These are phyloP conservation scores for Apiospora rasikravindrae DNA, from an alignment of 2,329 filamentous ascomycete species.

Conservation along the genomic window DNA sequence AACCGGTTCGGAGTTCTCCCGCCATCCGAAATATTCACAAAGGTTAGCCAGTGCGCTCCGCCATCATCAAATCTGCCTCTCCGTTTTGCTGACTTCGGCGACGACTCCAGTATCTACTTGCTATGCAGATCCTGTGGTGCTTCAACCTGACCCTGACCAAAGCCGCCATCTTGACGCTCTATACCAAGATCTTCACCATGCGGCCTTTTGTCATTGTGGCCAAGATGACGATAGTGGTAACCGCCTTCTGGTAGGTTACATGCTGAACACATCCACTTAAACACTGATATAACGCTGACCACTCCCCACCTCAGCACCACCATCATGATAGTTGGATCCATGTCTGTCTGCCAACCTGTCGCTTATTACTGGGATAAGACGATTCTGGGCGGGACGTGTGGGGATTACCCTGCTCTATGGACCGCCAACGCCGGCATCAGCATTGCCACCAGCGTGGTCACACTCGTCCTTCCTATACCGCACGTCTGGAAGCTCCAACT, in stretches of 20 bases:
- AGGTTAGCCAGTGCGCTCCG: neutral
- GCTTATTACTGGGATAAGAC: conserved; percentile 18
- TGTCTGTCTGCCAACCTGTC: neutral
- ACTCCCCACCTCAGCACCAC: neutral
- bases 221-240: neutral
- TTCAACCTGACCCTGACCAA: conserved; percentile 18
- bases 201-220: conserved; percentile 6
- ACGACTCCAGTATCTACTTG: neutral
- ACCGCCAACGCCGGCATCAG: conserved; percentile 17
- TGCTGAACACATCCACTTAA: neutral
- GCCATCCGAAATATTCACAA: neutral
- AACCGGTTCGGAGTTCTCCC: neutral
- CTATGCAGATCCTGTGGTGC: conserved; percentile 16
- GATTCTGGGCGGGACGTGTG: conserved; percentile 21
- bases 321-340: conserved; percentile 7
- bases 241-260: conserved; percentile 1
- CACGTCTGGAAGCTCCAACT: conserved; percentile 27
- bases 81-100: neutral
- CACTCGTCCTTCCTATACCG: conserved; percentile 27
- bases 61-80: neutral
- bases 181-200: conserved; percentile 20
- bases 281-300: neutral
- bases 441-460: conserved; percentile 23
- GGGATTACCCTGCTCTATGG: conserved; percentile 21
- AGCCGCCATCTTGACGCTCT: conserved; percentile 13